Conservation (phyloP, 2,329 filamentous ascomycete genomes). For the Trichoderma arundinaceum region DNA sequence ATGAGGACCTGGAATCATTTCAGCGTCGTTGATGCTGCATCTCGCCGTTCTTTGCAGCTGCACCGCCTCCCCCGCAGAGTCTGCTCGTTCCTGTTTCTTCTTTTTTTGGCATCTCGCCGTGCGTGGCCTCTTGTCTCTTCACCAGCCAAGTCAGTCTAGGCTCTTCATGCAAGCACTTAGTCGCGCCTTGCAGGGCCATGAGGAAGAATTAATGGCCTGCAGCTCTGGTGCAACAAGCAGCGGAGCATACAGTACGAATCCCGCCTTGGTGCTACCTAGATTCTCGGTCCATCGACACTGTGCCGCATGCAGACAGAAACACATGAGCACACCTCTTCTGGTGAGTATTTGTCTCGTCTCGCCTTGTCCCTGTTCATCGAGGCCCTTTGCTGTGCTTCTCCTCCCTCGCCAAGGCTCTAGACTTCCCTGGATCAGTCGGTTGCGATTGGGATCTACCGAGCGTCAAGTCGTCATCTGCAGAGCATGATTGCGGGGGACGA, state of each 20-base stretch:
- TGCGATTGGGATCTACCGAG: slow-evolving; percentile 5
- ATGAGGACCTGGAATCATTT: no score
- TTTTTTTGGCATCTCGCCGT: not conserved
- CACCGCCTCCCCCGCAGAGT: no score
- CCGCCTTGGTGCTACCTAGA: no score
- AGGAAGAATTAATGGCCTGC: not conserved
- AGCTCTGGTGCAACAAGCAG: slow-evolving; percentile 17
- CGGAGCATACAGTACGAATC: slow-evolving; percentile 23
- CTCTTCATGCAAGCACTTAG: slow-evolving; percentile 26
- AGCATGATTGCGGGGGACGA: slow-evolving; percentile 15
- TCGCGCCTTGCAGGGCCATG: slow-evolving; percentile 23
- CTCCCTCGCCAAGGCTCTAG: slow-evolving; percentile 24
- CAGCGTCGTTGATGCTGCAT: not conserved
- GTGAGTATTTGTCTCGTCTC: not conserved
- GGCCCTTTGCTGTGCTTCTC: not conserved
- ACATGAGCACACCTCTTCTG: not conserved
- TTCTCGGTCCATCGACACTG: slow-evolving; percentile 1
- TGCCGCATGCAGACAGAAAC: slow-evolving; percentile 12
- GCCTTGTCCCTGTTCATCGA: not conserved
- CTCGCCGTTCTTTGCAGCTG: not conserved
- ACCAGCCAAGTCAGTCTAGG: not conserved
- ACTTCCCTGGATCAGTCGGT: slow-evolving; percentile 6
- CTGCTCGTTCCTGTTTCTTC: not conserved
- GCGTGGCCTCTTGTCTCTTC: slow-evolving; percentile 8
- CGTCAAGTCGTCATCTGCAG: slow-evolving; percentile 12